phyloP scores from a whole-genome alignment of 495 filamentous ascomycete species.

The Neurospora hispaniola region DNA sequence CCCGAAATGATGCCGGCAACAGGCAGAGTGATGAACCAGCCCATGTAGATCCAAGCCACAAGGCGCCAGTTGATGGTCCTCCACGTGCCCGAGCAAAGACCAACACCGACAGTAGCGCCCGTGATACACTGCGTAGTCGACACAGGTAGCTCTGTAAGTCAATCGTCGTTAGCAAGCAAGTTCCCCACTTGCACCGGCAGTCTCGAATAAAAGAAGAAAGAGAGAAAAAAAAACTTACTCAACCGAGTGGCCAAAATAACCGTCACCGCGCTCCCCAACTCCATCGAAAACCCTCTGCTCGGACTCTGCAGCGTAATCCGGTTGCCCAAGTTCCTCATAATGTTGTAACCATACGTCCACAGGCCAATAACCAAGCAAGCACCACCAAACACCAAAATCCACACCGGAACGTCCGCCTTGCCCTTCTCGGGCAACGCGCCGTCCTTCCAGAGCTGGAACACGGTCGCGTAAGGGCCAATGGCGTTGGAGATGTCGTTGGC shows the following conservation, averaged over 20 bases:
- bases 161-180: not conserved
- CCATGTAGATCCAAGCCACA: constrained; percentile 45
- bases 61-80: constrained; percentile 50
- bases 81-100: constrained; percentile 46
- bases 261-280: constrained; percentile 58
- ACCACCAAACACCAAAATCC: constrained; percentile 53
- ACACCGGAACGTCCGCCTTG: constrained; percentile 51
- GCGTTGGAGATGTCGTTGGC: constrained; percentile 73
- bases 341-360: constrained; percentile 64
- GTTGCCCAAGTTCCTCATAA: constrained; percentile 61
- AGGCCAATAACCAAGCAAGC: constrained; percentile 48
- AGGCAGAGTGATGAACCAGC: constrained; percentile 51
- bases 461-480: constrained; percentile 59
- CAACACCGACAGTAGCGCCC: constrained; percentile 51
- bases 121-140: constrained; percentile 54
- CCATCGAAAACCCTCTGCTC: constrained; percentile 56
- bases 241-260: constrained; percentile 55
- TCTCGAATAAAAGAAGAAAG: not conserved
- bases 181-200: not conserved
- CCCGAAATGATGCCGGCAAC: constrained; percentile 45
- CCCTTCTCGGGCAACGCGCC: constrained; percentile 36
- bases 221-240: constrained; percentile 17
- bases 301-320: constrained; percentile 59
- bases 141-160: constrained; percentile 35
- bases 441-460: constrained; percentile 54